Conservation (phyloP, 495 filamentous ascomycete species). For the Melanomma pulvis-pyrius region DNA sequence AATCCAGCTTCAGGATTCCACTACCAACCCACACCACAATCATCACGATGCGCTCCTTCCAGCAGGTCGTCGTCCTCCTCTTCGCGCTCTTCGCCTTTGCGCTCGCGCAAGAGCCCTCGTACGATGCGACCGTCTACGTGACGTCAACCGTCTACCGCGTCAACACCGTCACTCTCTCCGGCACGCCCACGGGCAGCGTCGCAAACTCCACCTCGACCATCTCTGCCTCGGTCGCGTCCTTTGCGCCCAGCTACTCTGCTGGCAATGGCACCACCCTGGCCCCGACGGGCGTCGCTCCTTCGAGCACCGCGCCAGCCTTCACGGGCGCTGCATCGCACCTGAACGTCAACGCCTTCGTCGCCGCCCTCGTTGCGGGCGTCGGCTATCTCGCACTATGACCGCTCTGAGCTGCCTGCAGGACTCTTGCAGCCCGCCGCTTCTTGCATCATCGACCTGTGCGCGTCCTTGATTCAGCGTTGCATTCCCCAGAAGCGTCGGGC, state of each 20-base stretch:
- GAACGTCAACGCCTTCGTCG: constrained; percentile 32
- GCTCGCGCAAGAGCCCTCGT: constrained; percentile 24
- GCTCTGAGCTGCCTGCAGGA: constrained; percentile 1
- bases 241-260: background rate
- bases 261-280: constrained; percentile 3
- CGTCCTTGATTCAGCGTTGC: constrained; percentile 10
- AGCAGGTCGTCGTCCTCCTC: constrained; percentile 30
- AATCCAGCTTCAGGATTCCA: constrained; percentile 5
- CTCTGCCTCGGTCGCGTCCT: constrained; percentile 1
- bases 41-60: constrained; percentile 28
- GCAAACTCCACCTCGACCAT: constrained; percentile 29
- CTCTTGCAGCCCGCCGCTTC: constrained; percentile 20
- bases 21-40: background rate
- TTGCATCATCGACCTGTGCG: constrained; percentile 34
- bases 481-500: constrained; percentile 9
- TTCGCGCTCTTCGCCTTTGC: constrained; percentile 31
- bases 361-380: constrained; percentile 24
- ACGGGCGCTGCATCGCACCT: constrained; percentile 32
- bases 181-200: constrained; percentile 20
- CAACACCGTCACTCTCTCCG: constrained; percentile 33
- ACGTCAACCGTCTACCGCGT: constrained; percentile 37
- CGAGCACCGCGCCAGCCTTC: constrained; percentile 10
- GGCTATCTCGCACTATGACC: constrained; percentile 33
- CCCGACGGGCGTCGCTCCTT: constrained; percentile 5
- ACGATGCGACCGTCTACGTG: constrained; percentile 35